phyloP scores from a whole-genome alignment of 352 stramenopile species.

The Pythium plurisporium region DNA sequence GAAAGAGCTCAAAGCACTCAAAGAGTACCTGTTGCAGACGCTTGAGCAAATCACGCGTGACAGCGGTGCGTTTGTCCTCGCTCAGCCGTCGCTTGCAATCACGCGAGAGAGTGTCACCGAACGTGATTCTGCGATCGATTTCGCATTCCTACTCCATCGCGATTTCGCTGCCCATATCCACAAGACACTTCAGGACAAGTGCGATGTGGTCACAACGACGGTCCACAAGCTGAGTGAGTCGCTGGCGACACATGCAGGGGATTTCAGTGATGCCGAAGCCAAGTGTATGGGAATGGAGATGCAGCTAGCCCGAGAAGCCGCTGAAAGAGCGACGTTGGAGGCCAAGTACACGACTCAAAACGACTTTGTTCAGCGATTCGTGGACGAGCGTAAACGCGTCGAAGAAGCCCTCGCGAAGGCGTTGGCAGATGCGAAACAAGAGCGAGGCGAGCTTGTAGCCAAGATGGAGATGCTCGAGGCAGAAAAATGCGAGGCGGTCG shows the following conservation, averaged over 20 bases:
- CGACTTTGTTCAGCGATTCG: conserved; percentile 36
- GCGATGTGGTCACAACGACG: conserved; percentile 22
- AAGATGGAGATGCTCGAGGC: conserved; percentile 46
- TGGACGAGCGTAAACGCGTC: conserved; percentile 51
- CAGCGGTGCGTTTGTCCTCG: conserved; percentile 15
- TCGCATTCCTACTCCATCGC: conserved; percentile 48
- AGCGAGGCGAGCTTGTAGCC: conserved; percentile 28
- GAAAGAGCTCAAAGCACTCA: conserved; percentile 68
- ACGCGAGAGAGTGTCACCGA: conserved; percentile 23
- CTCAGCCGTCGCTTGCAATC: conserved; percentile 14
- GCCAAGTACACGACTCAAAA: conserved; percentile 40
- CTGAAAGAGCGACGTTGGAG: conserved; percentile 28
- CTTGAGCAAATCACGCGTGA: conserved; percentile 41
- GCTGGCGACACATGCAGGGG: conserved; percentile 25
- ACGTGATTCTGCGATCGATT: conserved; percentile 49
- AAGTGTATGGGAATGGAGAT: conserved; percentile 45
- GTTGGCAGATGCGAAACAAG: conserved; percentile 32
- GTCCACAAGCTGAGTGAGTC: conserved; percentile 27
- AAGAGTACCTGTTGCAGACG: conserved; percentile 60
- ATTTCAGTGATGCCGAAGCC: conserved; percentile 32
- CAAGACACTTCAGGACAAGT: conserved; percentile 29
- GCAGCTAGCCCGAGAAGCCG: conserved; percentile 25
- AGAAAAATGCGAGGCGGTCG: conserved; percentile 19
- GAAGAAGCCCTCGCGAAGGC: conserved; percentile 35
- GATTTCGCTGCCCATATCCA: conserved; percentile 50